phyloP scores from a whole-genome alignment of 345 rosid genomes.

The Moricandia arvensis region DNA sequence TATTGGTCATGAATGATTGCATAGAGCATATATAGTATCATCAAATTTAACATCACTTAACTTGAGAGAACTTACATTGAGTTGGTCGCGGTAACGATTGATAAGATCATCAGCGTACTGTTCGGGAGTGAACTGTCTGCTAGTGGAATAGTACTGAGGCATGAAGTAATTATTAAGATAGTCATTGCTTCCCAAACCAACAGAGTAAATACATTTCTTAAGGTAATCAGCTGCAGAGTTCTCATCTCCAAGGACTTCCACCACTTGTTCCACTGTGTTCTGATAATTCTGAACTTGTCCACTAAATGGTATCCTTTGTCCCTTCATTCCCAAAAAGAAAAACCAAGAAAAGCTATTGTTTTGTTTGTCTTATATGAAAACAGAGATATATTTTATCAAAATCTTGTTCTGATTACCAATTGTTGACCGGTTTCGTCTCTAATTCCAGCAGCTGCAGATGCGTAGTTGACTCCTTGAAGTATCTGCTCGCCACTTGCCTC shows the following conservation, averaged over 20 bases:
- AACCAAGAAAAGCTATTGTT: neutral
- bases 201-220: slow-evolving; percentile 59
- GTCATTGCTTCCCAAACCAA: slow-evolving; percentile 90
- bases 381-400: neutral
- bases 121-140: slow-evolving; percentile 54
- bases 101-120: slow-evolving; percentile 63
- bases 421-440: slow-evolving; percentile 79
- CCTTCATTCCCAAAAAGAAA: slow-evolving; percentile 41
- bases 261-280: slow-evolving; percentile 57
- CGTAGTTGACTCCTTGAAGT: slow-evolving; percentile 71
- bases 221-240: slow-evolving; percentile 53
- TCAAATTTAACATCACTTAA: neutral
- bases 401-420: slow-evolving; percentile 45
- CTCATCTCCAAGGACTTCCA: slow-evolving; percentile 59
- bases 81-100: slow-evolving; percentile 52
- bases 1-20: neutral
- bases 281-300: slow-evolving; percentile 74
- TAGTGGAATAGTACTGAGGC: slow-evolving; percentile 58
- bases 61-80: slow-evolving; percentile 44
- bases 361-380: neutral
- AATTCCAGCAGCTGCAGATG: slow-evolving; percentile 90
- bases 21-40: neutral
- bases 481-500: slow-evolving; percentile 51
- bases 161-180: slow-evolving; percentile 93
- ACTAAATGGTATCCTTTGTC: slow-evolving; percentile 64